These are phyloP conservation scores for Daldinia vernicosa DNA, from an alignment of 495 filamentous ascomycete genomes.

Conservation along the genomic window DNA sequence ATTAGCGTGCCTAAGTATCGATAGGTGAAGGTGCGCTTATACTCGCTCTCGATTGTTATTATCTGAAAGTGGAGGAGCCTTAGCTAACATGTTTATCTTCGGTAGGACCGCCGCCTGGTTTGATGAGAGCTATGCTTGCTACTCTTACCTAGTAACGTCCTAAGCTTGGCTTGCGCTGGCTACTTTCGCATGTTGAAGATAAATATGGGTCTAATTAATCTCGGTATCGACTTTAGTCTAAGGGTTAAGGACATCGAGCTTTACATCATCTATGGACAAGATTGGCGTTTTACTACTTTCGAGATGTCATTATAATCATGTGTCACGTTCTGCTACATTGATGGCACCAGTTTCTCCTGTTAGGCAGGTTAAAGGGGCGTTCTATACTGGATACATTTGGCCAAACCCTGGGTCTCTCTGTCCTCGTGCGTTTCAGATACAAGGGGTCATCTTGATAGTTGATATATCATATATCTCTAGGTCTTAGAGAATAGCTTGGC, in stretches of 20 bases:
- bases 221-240: neutral
- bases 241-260: neutral
- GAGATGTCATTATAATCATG: neutral
- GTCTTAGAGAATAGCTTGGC: neutral
- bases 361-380: neutral
- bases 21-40: slow-evolving; percentile 55
- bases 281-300: neutral
- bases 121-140: slow-evolving; percentile 78
- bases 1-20: slow-evolving; percentile 67
- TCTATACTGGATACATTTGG: slow-evolving; percentile 5
- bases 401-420: neutral
- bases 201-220: neutral
- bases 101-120: slow-evolving; percentile 63
- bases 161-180: neutral
- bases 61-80: neutral
- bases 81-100: slow-evolving; percentile 34
- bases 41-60: slow-evolving; percentile 16
- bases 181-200: neutral
- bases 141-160: slow-evolving; percentile 68
- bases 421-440: neutral
- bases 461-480: neutral
- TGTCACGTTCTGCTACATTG: neutral
- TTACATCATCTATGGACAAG: neutral
- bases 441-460: neutral
- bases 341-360: neutral